Evolutionary conservation across 1,284 basidiomycete species (phyloP), one percentile per base, ranked within the genome.

Genomic region (Cerioporus squamosus): DNA sequence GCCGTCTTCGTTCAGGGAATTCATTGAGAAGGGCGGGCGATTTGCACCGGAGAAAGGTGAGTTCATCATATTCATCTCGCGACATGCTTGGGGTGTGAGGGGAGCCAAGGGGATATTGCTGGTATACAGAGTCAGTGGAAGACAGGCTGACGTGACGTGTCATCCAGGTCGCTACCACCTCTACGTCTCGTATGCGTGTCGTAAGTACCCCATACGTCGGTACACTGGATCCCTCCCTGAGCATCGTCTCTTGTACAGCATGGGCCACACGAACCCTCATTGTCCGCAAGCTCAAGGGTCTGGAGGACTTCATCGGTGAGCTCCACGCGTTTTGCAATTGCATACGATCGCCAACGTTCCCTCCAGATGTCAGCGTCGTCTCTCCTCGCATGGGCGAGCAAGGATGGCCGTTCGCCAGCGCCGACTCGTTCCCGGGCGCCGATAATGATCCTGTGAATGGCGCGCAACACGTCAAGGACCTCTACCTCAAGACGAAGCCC

Each of bases 251-350:
- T 63, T 36, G 10, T 36, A 6, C 33, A 91, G 89, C 96, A 7
- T 98, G 97, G 96, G 97, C 97, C 0, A 95, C 95, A 50, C 84
- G 97, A 63, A 84, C 95, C 1, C 78, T 98, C 55, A 98, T 99
- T 67, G 81, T 90, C 3, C 85, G 96, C 65, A 85, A 93, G 73
- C 82, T 99, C 66, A 98, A 98, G 75, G 95, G 95, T 0, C 82
- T 99, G 44, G 92, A 98, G 64, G 82, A 90, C 40, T 79, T 94
- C 60, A 86, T 97, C 59, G 81, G 93, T 91, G 67, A 77, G 86
- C 67, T 47, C 36, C 60, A 10, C 24, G 14, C n/a, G 40, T 22
- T 17, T 17, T 24, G 5, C n/a, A 15, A 44, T 18, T 17, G 40
- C 1, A 43, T 17, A 14, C 23, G 45, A 8, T 5, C 8, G 22